Percentiles rank a stretch among this genome's conserved stretches.
Evolutionary conservation across 1,284 basidiomycete species (phyloP).

Genomic region (Gastroboletus turbinatus): DNA sequence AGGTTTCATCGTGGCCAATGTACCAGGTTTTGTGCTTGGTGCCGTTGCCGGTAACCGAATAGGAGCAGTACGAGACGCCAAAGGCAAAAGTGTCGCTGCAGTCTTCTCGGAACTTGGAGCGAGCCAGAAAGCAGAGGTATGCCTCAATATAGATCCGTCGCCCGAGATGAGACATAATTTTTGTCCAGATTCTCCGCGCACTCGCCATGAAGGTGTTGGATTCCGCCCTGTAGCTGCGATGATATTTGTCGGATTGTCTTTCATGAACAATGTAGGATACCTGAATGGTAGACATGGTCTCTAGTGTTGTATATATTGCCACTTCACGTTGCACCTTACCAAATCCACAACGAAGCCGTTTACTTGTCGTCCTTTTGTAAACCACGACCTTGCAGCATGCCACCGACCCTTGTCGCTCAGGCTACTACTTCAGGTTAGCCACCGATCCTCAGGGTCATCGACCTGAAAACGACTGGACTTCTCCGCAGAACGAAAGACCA

Average conservation of each 20-base stretch:
- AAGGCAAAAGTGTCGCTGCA: constrained; percentile 86
- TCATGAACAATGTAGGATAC: constrained; percentile 6
- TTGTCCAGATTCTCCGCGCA: constrained; percentile 75
- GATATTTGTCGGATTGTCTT: not conserved
- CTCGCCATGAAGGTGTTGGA: constrained; percentile 90
- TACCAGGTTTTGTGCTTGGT: constrained; percentile 79
- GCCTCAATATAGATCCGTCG: not conserved
- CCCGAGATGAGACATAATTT: constrained; percentile 13
- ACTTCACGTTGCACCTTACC: not conserved
- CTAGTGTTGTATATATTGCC: not conserved
- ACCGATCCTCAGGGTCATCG: not conserved
- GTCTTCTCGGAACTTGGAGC: constrained; percentile 85
- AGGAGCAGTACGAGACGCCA: constrained; percentile 88
- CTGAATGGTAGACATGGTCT: not conserved
- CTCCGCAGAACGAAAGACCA: constrained; percentile 15
- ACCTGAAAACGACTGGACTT: constrained; percentile 8
- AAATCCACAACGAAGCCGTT: constrained; percentile 1
- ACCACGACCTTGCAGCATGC: constrained; percentile 10
- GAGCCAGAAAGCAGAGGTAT: constrained; percentile 84
- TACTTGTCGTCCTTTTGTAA: not conserved
- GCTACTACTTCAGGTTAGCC: constrained; percentile 21
- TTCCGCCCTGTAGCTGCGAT: constrained; percentile 43
- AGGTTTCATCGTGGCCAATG: constrained; percentile 87
- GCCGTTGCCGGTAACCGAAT: constrained; percentile 83
- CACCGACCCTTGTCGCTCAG: not conserved